Percentiles rank a stretch among this genome's conserved stretches.
Conservation (phyloP, 1,284 basidiomycete genomes). For the Laetiporus sulphureus region DNA sequence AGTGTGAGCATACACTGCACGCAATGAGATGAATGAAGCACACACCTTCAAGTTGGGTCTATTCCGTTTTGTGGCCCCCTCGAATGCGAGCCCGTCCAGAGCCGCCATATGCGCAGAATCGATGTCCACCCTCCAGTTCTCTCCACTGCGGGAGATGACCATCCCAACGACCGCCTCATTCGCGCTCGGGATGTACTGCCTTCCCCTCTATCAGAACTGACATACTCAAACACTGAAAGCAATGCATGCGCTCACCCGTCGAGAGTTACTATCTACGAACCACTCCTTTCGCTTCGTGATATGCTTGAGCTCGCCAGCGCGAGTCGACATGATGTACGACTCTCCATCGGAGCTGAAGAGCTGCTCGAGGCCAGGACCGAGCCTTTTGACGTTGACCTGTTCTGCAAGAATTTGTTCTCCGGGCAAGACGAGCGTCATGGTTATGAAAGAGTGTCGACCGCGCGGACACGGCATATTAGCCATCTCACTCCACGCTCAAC, state of each 20-base stretch:
- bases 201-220: conserved; percentile 7
- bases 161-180: conserved; percentile 79
- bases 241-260: conserved; percentile 44
- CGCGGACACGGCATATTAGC: no score
- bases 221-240: neutral
- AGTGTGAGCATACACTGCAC: no score
- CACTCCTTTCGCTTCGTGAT: conserved; percentile 67
- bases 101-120: conserved; percentile 72
- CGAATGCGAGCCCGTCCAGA: conserved; percentile 78
- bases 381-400: conserved; percentile 72
- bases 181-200: conserved; percentile 78
- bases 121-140: conserved; percentile 80
- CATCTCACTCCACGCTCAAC: no score
- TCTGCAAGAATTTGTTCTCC: conserved; percentile 62
- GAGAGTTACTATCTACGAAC: conserved; percentile 78
- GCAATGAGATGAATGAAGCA: no score
- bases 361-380: conserved; percentile 70
- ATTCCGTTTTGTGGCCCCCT: conserved; percentile 81
- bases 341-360: conserved; percentile 26
- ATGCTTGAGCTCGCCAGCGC: conserved; percentile 59
- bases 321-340: conserved; percentile 51
- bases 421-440: conserved; percentile 57
- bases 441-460: no score
- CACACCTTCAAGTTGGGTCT: conserved; percentile 76
- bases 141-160: conserved; percentile 63